Conservation (phyloP, 1,284 basidiomycete species). For the Neonothopanus nambi region DNA sequence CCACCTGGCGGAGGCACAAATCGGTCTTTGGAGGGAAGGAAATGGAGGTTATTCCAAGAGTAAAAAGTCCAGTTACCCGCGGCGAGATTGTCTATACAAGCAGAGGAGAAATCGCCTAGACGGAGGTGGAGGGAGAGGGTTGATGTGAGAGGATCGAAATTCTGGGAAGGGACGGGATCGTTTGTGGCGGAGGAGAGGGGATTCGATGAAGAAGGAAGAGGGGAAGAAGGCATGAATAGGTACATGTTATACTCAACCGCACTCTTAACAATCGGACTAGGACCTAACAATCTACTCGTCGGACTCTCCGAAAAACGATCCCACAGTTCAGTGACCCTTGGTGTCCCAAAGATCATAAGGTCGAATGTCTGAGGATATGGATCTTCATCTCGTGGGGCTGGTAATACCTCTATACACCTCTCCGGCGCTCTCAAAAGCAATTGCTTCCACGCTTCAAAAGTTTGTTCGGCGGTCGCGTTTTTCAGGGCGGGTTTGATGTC, state of each 20-base stretch:
- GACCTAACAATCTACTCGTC: slow-evolving; percentile 36
- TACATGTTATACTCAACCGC: slow-evolving; percentile 41
- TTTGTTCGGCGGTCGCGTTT: slow-evolving; percentile 27
- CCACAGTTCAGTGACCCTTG: slow-evolving; percentile 38
- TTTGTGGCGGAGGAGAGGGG: too few relatives aligned
- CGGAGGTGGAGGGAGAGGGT: slow-evolving; percentile 54
- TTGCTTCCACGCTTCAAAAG: slow-evolving; percentile 40
- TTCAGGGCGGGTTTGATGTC: slow-evolving; percentile 27
- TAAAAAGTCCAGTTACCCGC: slow-evolving; percentile 51
- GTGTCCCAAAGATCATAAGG: slow-evolving; percentile 40
- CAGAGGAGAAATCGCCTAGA: slow-evolving; percentile 54
- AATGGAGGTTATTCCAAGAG: slow-evolving; percentile 54
- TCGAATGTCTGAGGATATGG: slow-evolving; percentile 43
- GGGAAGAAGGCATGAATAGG: slow-evolving; percentile 38
- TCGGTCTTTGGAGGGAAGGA: slow-evolving; percentile 42
- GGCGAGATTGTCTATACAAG: slow-evolving; percentile 45
- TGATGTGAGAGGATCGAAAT: too few relatives aligned
- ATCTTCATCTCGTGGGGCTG: slow-evolving; percentile 31
- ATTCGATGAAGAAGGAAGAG: too few relatives aligned
- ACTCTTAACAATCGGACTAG: slow-evolving; percentile 39
- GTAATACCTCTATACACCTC: slow-evolving; percentile 43
- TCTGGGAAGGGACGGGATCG: too few relatives aligned
- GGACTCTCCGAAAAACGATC: slow-evolving; percentile 39
- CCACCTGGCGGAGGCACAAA: slow-evolving; percentile 42
- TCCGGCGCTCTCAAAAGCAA: slow-evolving; percentile 34